These are phyloP conservation scores for Fagopyrum esculentum DNA, from an alignment of 148 eudicot species.

Conservation along the genomic window DNA sequence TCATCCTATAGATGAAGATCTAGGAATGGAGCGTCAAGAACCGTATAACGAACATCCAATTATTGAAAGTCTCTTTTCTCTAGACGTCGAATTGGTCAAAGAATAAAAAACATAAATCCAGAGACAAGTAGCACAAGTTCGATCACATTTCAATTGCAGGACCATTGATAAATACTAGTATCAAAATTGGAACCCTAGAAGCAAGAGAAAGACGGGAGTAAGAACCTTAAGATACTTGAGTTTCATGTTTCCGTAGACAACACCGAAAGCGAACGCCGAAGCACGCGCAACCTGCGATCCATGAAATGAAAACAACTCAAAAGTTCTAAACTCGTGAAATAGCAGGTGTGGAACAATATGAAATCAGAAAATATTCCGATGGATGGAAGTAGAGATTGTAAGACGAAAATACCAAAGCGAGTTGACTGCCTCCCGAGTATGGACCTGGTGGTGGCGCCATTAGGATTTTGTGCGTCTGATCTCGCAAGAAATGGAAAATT, in stretches of 20 bases:
- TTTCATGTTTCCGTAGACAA: conserved; percentile 56
- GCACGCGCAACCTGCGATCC: conserved; percentile 53
- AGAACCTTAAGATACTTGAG: conserved; percentile 57
- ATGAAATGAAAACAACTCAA: background rate
- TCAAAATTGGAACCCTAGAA: background rate
- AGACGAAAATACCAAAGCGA: conserved; percentile 47
- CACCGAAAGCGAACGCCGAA: conserved; percentile 49
- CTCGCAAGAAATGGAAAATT: background rate
- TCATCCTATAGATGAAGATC: background rate
- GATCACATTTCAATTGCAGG: background rate
- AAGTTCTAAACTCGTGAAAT: background rate
- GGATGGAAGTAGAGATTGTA: background rate
- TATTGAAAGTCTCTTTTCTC: background rate
- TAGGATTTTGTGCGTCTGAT: background rate
- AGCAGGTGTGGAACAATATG: background rate
- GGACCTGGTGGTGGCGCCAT: conserved; percentile 74
- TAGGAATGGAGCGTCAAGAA: background rate
- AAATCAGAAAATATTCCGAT: background rate
- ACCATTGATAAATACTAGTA: background rate
- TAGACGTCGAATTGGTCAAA: background rate
- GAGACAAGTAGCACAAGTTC: background rate
- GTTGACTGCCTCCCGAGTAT: conserved; percentile 63
- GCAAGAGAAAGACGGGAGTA: background rate
- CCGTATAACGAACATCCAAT: background rate
- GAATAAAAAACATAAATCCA: background rate